Evolutionary conservation across 2,329 filamentous ascomycete species (phyloP).

Genomic region (Colletotrichum simmondsii): DNA sequence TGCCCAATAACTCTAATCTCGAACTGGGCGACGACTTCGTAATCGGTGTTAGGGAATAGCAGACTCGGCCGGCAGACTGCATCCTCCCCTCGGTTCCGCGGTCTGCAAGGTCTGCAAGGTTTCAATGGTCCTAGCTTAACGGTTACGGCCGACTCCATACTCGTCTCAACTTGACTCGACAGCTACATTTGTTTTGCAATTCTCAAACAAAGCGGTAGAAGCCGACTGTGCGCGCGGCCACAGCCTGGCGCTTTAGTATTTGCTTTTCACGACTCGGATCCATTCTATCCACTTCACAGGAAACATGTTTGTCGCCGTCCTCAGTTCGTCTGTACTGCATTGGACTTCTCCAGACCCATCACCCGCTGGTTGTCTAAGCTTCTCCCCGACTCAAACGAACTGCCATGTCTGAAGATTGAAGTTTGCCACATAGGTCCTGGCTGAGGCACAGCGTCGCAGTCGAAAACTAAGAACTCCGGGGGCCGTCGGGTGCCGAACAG

Average conservation of each 20-base stretch:
- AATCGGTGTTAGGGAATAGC: conserved; percentile 16
- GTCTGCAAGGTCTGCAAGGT: neutral
- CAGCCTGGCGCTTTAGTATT: neutral
- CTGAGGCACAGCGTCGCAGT: neutral
- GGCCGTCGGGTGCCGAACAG: neutral
- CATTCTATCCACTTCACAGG: conserved; percentile 17
- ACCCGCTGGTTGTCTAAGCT: neutral
- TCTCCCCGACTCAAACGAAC: neutral
- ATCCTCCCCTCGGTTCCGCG: conserved; percentile 9
- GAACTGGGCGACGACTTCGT: conserved; percentile 1
- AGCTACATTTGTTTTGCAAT: neutral
- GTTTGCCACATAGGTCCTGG: neutral
- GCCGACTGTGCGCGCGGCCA: neutral
- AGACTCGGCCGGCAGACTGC: conserved; percentile 16
- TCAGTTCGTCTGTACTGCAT: conserved; percentile 20
- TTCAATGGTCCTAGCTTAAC: neutral
- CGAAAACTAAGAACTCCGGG: neutral
- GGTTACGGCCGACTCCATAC: conserved; percentile 10
- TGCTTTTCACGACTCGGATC: conserved; percentile 13
- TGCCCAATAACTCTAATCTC: conserved; percentile 24
- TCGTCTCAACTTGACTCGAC: conserved; percentile 30
- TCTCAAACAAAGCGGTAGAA: conserved; percentile 11
- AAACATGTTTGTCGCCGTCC: conserved; percentile 6
- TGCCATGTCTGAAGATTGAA: neutral
- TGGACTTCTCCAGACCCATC: neutral